Conservation (phyloP, 2,329 filamentous ascomycete species). For the Fusarium luffae region DNA sequence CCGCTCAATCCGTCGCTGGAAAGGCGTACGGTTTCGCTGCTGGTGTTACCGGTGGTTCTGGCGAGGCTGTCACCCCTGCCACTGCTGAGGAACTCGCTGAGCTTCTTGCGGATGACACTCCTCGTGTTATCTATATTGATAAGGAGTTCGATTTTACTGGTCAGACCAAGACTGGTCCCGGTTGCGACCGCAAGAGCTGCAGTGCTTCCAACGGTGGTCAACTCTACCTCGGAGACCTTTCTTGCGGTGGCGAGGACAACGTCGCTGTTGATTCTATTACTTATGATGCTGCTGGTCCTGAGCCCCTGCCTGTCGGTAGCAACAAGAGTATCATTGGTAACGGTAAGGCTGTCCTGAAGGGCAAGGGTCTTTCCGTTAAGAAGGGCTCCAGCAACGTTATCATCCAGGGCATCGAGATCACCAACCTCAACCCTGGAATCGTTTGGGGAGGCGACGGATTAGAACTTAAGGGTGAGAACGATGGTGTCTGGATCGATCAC, state of each 20-base stretch:
- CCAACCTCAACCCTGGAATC: slow-evolving; percentile 55
- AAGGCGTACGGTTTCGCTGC: slow-evolving; percentile 48
- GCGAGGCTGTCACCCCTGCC: slow-evolving; percentile 56
- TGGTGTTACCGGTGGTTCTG: slow-evolving; percentile 62
- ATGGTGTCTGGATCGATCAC: slow-evolving; percentile 50
- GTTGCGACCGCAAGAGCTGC: slow-evolving; percentile 47
- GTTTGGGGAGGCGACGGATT: slow-evolving; percentile 44
- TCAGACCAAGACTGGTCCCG: slow-evolving; percentile 36
- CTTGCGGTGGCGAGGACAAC: slow-evolving; percentile 43
- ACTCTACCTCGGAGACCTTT: slow-evolving; percentile 45
- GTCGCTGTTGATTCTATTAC: slow-evolving; percentile 42
- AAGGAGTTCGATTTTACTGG: slow-evolving; percentile 47
- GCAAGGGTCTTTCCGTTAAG: slow-evolving; percentile 58
- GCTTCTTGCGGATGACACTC: slow-evolving; percentile 44
- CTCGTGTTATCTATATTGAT: slow-evolving; percentile 42
- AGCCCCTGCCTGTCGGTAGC: slow-evolving; percentile 41
- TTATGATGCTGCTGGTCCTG: slow-evolving; percentile 44
- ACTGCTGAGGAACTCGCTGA: slow-evolving; percentile 57
- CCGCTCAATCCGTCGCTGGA: slow-evolving; percentile 46
- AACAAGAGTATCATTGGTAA: slow-evolving; percentile 47
- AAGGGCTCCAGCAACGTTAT: slow-evolving; percentile 60
- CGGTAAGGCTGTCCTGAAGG: slow-evolving; percentile 45
- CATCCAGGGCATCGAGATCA: slow-evolving; percentile 61
- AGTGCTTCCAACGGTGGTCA: slow-evolving; percentile 45
- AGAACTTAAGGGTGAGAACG: not conserved